A percentile compares a stretch with the other conserved stretches of the same genome.
phyloP scores from a whole-genome alignment of 495 filamentous ascomycete species.

The Xylaria palmicola region DNA sequence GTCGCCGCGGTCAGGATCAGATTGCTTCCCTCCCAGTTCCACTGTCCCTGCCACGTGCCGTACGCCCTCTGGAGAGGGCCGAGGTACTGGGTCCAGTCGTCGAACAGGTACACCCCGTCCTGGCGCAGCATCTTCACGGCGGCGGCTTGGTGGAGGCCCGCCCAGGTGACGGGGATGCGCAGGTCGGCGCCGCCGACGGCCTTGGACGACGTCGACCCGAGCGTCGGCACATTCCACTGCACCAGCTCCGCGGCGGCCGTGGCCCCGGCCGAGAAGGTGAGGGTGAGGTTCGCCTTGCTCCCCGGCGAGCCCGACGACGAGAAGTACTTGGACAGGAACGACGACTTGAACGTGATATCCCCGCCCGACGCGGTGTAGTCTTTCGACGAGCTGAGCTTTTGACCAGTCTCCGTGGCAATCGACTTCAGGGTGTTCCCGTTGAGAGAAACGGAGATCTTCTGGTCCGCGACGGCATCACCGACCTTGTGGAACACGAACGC shows the following conservation, averaged over 20 bases:
- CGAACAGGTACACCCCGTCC: slow-evolving; percentile 51
- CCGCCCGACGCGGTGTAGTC: slow-evolving; percentile 49
- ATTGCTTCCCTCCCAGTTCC: slow-evolving; percentile 46
- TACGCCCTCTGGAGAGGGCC: slow-evolving; percentile 53
- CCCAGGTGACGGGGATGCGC: slow-evolving; percentile 52
- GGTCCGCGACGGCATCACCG: slow-evolving; percentile 42
- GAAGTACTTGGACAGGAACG: slow-evolving; percentile 49
- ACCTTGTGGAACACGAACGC: slow-evolving; percentile 57
- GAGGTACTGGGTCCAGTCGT: slow-evolving; percentile 58
- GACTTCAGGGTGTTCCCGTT: slow-evolving; percentile 56
- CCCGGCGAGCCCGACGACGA: slow-evolving; percentile 40
- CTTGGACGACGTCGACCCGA: slow-evolving; percentile 37
- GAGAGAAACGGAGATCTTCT: slow-evolving; percentile 47
- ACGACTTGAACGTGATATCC: slow-evolving; percentile 46
- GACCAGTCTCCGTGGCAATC: slow-evolving; percentile 41
- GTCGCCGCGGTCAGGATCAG: slow-evolving; percentile 45
- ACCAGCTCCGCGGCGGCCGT: slow-evolving; percentile 45
- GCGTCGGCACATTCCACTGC: slow-evolving; percentile 50
- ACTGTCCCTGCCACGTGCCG: slow-evolving; percentile 50
- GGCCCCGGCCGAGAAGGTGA: slow-evolving; percentile 53
- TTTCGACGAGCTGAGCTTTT: slow-evolving; percentile 27
- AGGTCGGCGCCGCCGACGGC: slow-evolving; percentile 48
- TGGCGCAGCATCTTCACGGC: slow-evolving; percentile 54
- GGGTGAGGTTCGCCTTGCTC: slow-evolving; percentile 48
- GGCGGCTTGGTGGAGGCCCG: slow-evolving; percentile 47